Evolutionary conservation across 2,329 filamentous ascomycete species (phyloP), one percentile per base, ranked within the genome.

Genomic region (Akanthomyces lecanii): DNA sequence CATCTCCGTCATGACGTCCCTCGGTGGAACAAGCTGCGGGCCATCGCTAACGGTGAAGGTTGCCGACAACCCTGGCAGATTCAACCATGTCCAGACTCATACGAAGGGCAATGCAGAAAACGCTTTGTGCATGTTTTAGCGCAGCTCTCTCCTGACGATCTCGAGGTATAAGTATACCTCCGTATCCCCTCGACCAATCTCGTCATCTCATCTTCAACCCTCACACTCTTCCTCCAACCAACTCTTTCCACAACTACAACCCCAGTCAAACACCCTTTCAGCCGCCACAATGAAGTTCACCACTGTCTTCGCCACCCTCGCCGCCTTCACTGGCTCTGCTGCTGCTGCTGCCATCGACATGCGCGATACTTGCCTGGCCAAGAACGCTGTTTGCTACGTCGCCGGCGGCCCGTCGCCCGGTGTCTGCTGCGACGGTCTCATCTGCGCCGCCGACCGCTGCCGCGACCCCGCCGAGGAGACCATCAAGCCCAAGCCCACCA

Each of bases 391-490:
- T 21, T 62, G 59, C 59, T 62, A 54, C 59, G 42, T 48, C 16
- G 28, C 51, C 28, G 51, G 51, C 40, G 30, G 36, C 4, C 21
- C 36, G 8, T 16, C 55, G 42, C 25, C 50, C n/a, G 28, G 14
- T 28, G 4, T 12, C 18, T 62, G 59, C 51, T 55, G 59, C 30
- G 51, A 62, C 7, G 51, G 42, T 28, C 33, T 55, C 3, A 55
- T 55, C 33, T 55, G 51, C 33, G 59, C 51, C 21, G 51, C 59
- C 2, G 59, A 62, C 51, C 30, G 42, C 42, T 62, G 51, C 59
- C 33, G 51, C 38, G 54, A 57, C 23, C 50, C 50, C 30, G 33
- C 33, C 16, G 50, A 53, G 30, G 50, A 53, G 50, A 10, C 5
- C 16, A 16, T 53, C 25, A 53, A 51, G 48, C 48, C 48, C 10